A percentile compares a stretch with the other conserved stretches of the same genome.
Evolutionary conservation across 768 basidiomycete genomes (phyloP).

Genomic region (Daedalea quercina): DNA sequence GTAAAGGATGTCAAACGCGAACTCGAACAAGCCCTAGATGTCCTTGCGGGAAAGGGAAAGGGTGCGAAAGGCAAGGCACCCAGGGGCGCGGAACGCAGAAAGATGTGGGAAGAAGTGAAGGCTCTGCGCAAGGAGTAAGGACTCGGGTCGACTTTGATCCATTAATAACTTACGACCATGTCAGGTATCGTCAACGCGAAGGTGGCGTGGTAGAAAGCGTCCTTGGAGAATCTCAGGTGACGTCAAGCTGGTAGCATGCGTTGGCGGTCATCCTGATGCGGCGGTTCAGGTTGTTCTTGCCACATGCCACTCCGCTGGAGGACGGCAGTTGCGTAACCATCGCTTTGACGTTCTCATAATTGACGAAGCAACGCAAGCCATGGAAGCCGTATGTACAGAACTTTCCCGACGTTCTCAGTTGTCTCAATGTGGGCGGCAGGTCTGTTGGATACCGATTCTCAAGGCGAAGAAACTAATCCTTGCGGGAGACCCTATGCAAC

Average conservation of each 20-base stretch:
- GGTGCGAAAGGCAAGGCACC: conserved; percentile 67
- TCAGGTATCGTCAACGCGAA: conserved; percentile 85
- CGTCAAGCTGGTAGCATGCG: neutral
- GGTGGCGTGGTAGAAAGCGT: conserved; percentile 78
- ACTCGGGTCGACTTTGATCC: too few species aligned
- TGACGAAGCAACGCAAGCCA: conserved; percentile 95
- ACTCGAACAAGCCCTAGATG: conserved; percentile 58
- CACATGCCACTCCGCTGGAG: conserved; percentile 92
- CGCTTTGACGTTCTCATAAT: conserved; percentile 92
- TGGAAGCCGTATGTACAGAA: conserved; percentile 68
- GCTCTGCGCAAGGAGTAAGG: conserved; percentile 86
- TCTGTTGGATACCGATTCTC: conserved; percentile 94
- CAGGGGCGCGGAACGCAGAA: conserved; percentile 67
- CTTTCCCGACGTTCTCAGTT: neutral
- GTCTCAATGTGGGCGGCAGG: conserved; percentile 31
- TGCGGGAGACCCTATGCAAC: conserved; percentile 93
- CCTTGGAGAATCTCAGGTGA: conserved; percentile 71
- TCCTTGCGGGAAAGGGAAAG: conserved; percentile 68
- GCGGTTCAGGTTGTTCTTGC: conserved; percentile 70
- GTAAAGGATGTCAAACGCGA: conserved; percentile 88
- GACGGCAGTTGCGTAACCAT: conserved; percentile 67
- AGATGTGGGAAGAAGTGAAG: conserved; percentile 83
- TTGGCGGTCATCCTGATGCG: neutral
- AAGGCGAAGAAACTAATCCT: conserved; percentile 86
- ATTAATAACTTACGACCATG: neutral